Percentiles rank a stretch among this genome's conserved stretches.
phyloP scores from a whole-genome alignment of 345 rosid genomes.

The Lumnitzera littorea region DNA sequence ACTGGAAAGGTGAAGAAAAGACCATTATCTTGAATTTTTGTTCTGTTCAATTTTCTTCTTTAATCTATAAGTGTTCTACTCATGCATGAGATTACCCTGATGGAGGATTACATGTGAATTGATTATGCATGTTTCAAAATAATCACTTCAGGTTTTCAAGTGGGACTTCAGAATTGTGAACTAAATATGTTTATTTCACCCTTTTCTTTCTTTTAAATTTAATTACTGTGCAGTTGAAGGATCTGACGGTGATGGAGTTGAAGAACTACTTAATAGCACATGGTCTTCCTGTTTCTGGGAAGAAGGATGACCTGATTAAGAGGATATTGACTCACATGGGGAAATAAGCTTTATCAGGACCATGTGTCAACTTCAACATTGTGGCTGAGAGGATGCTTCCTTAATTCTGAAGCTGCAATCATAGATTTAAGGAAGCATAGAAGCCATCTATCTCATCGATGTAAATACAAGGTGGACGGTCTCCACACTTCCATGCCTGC shows the following conservation, averaged over 20 bases:
- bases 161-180: too few relatives aligned
- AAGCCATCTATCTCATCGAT: too few relatives aligned
- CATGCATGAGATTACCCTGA: too few relatives aligned
- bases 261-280: constrained; percentile 63
- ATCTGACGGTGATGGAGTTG: constrained; percentile 64
- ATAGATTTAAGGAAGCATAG: too few relatives aligned
- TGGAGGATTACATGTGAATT: too few relatives aligned
- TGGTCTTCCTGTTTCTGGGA: constrained; percentile 54
- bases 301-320: constrained; percentile 67
- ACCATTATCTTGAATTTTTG: constrained; percentile 3
- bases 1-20: constrained; percentile 55
- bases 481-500: too few relatives aligned
- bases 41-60: background rate
- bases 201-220: background rate
- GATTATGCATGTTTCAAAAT: too few relatives aligned
- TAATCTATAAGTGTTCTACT: background rate
- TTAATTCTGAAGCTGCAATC: too few relatives aligned
- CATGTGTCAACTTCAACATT: background rate
- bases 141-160: too few relatives aligned
- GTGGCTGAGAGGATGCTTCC: background rate
- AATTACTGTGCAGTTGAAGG: constrained; percentile 52
- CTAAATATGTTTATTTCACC: too few relatives aligned
- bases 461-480: too few relatives aligned
- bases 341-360: constrained; percentile 24
- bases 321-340: constrained; percentile 72